These are phyloP conservation scores for Astragalus glycyphyllos DNA, from an alignment of 306 rosid genomes.

Conservation along the genomic window DNA sequence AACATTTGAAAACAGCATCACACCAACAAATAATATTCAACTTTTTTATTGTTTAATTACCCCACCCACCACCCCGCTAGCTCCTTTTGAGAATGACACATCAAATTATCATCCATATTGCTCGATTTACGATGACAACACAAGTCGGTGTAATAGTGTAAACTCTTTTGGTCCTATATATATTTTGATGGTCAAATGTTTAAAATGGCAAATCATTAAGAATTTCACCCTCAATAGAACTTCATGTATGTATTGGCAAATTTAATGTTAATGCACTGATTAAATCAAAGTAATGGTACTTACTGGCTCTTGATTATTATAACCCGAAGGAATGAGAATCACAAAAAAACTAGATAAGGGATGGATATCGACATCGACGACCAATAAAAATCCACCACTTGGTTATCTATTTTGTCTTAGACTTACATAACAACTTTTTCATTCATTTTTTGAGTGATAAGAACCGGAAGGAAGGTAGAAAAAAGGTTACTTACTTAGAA, in stretches of 20 bases:
- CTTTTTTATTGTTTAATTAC: neutral
- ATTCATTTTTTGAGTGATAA: neutral
- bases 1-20: constrained; percentile 41
- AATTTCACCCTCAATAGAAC: no score
- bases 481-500: no score
- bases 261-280: neutral
- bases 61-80: neutral
- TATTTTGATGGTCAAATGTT: no score
- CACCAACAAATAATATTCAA: constrained; percentile 5
- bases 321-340: constrained; percentile 30
- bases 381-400: constrained; percentile 35
- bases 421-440: neutral
- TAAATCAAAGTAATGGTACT: neutral
- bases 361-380: neutral
- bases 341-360: constrained; percentile 44
- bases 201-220: no score
- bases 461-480: neutral
- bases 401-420: neutral
- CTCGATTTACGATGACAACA: no score
- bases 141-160: no score
- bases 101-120: no score
- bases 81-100: neutral
- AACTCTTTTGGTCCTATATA: no score
- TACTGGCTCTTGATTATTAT: neutral
- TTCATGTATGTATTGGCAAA: neutral